Base-by-base conservation (phyloP, 805 yeast species). In the Komagataella kurtzmanii region DNA sequence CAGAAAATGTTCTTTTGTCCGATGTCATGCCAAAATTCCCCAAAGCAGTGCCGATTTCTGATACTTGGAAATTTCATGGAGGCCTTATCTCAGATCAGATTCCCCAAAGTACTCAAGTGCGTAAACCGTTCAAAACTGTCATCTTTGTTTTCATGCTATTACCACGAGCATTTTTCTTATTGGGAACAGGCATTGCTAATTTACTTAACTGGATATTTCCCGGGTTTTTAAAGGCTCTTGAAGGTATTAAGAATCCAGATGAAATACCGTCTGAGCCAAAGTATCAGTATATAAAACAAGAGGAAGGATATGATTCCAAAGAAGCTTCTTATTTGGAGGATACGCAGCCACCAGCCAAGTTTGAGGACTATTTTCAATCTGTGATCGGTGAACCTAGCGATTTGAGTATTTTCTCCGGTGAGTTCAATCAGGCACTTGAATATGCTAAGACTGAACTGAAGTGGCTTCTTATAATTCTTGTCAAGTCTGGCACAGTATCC, bases 391-490 rank as follows among this genome's bases (percentile, higher is more conserved):
- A 62, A 30, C 50, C 61, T 0, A 48, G 58, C 1, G 66, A 64
- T 49, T 53, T 68, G 47, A 57, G 57, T 1, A 53, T 69, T 17
- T 65, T 57, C 48, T 62, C 63, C 6, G 56, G 59, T 4, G 64
- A 65, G 14, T 76, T 72, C 56, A 75, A 76, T 54, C 70, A 67
- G n/a, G 72, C 74, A 1, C 67, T 68, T 50, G 63, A 65, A 18
- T 53, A 58, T 18, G 67, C 76, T 17, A 70, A 69, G 54, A 56
- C 61, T 5, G 69, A 73, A 21, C 63, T 69, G 36, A 76, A 75
- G 60, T 81, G 79, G 65, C 59, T 83, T 23, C 69, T 81, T 58
- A 70, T 82, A 5, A 69, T 81, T 44, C 63, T 83, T 45, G 64
- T 83, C 3, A 75, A 78, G 56, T 65, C 75, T 2, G 65, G 67